Conservation (phyloP, 208 protist genomes). For the Acanthamoeba castellanii region DNA sequence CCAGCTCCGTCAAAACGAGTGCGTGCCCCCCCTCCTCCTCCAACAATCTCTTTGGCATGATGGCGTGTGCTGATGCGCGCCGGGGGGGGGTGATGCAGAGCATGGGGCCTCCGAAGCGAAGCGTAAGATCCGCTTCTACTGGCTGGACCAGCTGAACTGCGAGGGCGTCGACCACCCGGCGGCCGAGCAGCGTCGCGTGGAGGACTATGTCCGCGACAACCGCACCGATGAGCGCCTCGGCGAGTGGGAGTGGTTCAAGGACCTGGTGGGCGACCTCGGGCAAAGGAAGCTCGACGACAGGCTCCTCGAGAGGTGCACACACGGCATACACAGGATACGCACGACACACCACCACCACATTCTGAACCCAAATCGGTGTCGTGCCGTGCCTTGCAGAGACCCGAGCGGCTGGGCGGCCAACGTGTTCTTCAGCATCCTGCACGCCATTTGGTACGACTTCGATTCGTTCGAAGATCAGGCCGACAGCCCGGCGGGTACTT, state of each 20-base stretch:
- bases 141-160: constrained; percentile 16
- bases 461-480: not conserved
- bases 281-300: not conserved
- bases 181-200: not conserved
- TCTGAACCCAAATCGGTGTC: not conserved
- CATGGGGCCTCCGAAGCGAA: not conserved
- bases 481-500: not conserved
- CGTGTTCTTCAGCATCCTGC: constrained; percentile 7
- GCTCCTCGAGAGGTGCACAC: constrained; percentile 10
- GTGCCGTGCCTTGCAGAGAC: not conserved
- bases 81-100: not conserved
- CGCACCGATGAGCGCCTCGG: not conserved
- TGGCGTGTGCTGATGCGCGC: not conserved
- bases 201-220: not conserved
- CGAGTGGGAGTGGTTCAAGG: constrained; percentile 23
- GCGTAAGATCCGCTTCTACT: constrained; percentile 34
- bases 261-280: not conserved
- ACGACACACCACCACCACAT: not conserved
- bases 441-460: constrained; percentile 12
- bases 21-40: too few species aligned
- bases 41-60: too few species aligned
- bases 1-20: constrained; percentile 3
- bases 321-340: not conserved
- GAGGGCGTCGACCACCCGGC: not conserved
- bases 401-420: constrained; percentile 22